phyloP scores from a whole-genome alignment of 179 eudicot species.

The Spinacia oleracea region DNA sequence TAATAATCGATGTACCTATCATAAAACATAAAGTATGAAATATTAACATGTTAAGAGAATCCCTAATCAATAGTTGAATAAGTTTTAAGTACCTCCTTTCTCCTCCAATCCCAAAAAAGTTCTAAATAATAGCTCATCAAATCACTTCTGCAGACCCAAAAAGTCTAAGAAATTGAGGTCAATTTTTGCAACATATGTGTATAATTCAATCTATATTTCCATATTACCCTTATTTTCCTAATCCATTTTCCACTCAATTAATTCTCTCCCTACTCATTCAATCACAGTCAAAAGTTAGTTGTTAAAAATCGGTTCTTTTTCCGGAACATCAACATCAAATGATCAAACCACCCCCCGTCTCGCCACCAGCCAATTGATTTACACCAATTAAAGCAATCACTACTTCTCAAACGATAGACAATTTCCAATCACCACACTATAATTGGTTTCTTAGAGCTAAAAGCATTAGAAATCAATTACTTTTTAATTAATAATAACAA shows the following conservation, averaged over 20 bases:
- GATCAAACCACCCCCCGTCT: neutral
- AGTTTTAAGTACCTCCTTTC: neutral
- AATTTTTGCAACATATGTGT: neutral
- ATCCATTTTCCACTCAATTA: neutral
- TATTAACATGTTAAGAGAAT: conserved; percentile 7
- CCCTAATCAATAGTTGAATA: neutral
- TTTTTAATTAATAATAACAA: neutral
- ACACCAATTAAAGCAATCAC: neutral
- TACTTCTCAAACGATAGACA: neutral
- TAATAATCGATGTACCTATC: conserved; percentile 14
- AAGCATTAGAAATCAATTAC: neutral
- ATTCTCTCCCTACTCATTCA: neutral
- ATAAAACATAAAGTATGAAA: conserved; percentile 5
- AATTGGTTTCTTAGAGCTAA: neutral
- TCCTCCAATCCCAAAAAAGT: neutral
- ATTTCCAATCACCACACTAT: neutral
- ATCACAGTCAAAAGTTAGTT: neutral
- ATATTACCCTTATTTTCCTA: neutral
- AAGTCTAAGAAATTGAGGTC: neutral
- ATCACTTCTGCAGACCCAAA: neutral
- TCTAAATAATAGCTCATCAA: neutral
- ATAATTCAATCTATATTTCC: neutral
- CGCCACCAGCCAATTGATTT: neutral
- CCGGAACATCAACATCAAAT: neutral
- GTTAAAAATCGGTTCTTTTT: neutral